phyloP scores from a whole-genome alignment of 2,329 filamentous ascomycete species.

The Macrophomina tecta region DNA sequence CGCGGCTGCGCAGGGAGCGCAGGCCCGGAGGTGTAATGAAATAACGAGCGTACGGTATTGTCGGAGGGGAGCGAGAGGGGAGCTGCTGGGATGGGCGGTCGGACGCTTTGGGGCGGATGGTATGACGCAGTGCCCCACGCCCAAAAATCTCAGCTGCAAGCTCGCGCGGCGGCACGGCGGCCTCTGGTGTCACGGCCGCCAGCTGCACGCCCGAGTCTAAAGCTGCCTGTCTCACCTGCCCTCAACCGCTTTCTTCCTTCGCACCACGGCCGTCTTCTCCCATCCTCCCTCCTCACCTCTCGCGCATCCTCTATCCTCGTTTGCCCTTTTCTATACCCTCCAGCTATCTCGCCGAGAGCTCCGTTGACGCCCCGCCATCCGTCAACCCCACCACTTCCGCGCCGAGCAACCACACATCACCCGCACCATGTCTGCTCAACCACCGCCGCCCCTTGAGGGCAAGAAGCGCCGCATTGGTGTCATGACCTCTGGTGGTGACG shows the following conservation, averaged over 20 bases:
- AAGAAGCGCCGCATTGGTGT: constrained; percentile 76
- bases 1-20: neutral
- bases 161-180: constrained; percentile 16
- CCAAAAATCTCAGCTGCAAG: constrained; percentile 22
- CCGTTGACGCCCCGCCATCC: constrained; percentile 5
- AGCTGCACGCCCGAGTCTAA: constrained; percentile 20
- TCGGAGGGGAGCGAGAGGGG: neutral
- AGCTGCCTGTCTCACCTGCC: constrained; percentile 16
- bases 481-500: constrained; percentile 94
- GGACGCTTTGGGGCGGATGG: neutral
- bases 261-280: neutral
- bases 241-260: neutral
- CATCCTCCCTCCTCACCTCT: neutral
- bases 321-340: neutral
- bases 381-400: constrained; percentile 9
- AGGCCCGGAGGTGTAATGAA: neutral
- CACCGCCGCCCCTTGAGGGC: constrained; percentile 46
- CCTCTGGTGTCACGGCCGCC: constrained; percentile 9
- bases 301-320: neutral
- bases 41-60: neutral
- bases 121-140: constrained; percentile 18
- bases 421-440: constrained; percentile 34
- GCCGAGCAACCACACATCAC: neutral
- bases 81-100: neutral
- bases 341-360: constrained; percentile 1